These are phyloP conservation scores for Oryza glaberrima DNA, from an alignment of 176 grass and related monocot genomes.

Conservation along the genomic window DNA sequence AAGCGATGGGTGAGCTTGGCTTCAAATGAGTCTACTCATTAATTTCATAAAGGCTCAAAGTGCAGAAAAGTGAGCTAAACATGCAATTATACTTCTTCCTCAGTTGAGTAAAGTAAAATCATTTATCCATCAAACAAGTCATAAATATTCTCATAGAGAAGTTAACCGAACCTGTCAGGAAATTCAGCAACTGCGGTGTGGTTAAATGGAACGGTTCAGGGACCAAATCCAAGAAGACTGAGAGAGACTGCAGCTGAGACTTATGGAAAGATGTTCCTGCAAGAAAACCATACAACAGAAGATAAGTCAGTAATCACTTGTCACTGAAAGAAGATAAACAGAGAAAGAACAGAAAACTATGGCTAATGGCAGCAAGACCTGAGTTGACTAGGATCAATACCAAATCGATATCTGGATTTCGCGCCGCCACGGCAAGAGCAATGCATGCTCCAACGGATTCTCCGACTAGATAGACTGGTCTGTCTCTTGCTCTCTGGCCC, in stretches of 20 bases:
- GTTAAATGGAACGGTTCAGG: slow-evolving; percentile 62
- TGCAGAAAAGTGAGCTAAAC: neutral
- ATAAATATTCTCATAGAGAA: neutral
- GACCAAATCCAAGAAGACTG: slow-evolving; percentile 45
- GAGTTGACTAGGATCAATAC: slow-evolving; percentile 82
- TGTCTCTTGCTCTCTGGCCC: slow-evolving; percentile 37
- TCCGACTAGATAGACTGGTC: slow-evolving; percentile 79
- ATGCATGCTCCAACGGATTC: slow-evolving; percentile 87
- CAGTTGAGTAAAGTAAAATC: neutral
- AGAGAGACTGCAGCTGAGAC: slow-evolving; percentile 57
- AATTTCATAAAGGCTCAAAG: neutral
- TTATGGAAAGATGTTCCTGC: slow-evolving; percentile 70
- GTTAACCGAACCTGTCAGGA: slow-evolving; percentile 59
- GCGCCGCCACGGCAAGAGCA: slow-evolving; percentile 76
- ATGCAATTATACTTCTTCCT: neutral
- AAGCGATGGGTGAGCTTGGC: too few relatives aligned
- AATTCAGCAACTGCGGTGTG: slow-evolving; percentile 57
- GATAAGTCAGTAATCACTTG: neutral
- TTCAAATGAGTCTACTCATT: neutral
- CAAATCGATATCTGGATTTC: slow-evolving; percentile 69
- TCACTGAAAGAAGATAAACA: neutral
- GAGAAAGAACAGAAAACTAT: neutral
- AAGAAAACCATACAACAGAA: neutral
- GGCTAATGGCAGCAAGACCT: slow-evolving; percentile 57
- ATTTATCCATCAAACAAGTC: neutral